These are phyloP conservation scores for Aegle marmelos DNA, from an alignment of 345 rosid genomes.

Conservation along the genomic window DNA sequence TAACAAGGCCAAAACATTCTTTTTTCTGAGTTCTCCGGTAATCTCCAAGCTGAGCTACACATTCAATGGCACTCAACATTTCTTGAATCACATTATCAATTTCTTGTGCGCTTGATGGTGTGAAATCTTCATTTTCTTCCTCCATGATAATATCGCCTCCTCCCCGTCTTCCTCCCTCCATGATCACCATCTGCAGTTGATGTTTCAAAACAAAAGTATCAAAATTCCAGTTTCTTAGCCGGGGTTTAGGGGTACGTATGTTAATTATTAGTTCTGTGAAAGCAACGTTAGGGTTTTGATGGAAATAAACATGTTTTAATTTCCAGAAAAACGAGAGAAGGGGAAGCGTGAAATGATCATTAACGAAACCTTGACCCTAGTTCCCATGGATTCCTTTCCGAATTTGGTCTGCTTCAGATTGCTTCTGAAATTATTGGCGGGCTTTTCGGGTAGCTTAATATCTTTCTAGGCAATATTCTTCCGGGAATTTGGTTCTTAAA, in stretches of 20 bases:
- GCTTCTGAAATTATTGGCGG: constrained; percentile 18
- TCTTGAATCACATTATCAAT: constrained; percentile 35
- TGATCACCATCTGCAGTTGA: constrained; percentile 33
- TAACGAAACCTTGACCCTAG: constrained; percentile 23
- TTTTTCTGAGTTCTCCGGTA: constrained; percentile 55
- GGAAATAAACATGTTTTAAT: background rate
- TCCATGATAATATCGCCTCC: constrained; percentile 2
- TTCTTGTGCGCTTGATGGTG: constrained; percentile 3
- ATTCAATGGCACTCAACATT: constrained; percentile 37
- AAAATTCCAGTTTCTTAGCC: no score
- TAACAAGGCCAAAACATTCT: constrained; percentile 57
- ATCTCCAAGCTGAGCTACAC: constrained; percentile 42
- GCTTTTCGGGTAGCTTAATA: constrained; percentile 15
- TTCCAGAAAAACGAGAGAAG: background rate
- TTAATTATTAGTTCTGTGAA: background rate
- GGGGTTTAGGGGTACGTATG: background rate
- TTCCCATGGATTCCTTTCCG: constrained; percentile 12
- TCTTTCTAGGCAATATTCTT: background rate
- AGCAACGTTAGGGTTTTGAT: background rate
- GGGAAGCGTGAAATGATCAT: background rate
- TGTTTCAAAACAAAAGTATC: background rate
- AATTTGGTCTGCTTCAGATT: background rate
- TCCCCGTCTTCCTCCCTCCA: constrained; percentile 18
- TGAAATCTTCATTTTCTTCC: constrained; percentile 19
- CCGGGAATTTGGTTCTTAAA: constrained; percentile 6